A percentile compares a stretch with the other conserved stretches of the same genome.
Evolutionary conservation across 352 stramenopile species (phyloP).

Genomic region (Peronospora destructor): DNA sequence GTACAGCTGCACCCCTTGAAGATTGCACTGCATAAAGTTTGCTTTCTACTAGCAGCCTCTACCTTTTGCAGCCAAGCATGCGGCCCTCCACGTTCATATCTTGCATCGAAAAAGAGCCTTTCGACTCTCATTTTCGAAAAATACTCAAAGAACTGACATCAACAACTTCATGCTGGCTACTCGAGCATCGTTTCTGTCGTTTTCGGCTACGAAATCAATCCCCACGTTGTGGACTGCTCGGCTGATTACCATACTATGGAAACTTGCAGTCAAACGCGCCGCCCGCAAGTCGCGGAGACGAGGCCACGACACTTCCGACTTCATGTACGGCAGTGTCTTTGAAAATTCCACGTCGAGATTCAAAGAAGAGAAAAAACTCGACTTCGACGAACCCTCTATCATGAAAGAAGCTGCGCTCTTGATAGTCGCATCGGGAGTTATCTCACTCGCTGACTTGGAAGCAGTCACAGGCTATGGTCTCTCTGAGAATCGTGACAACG

Average conservation of each 20-base stretch:
- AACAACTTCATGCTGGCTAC: slow-evolving; percentile 10
- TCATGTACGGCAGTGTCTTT: slow-evolving; percentile 7
- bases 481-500: slow-evolving; percentile 5
- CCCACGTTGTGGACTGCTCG: slow-evolving; percentile 20
- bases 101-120: not conserved
- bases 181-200: slow-evolving; percentile 8
- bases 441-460: slow-evolving; percentile 27
- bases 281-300: slow-evolving; percentile 13
- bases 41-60: too few species aligned
- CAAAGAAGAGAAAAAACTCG: not conserved
- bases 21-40: not conserved
- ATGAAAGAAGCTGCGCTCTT: slow-evolving; percentile 23
- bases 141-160: slow-evolving; percentile 1
- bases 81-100: not conserved
- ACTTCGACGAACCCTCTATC: slow-evolving; percentile 16
- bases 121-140: slow-evolving; percentile 21
- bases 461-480: slow-evolving; percentile 19
- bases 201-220: slow-evolving; percentile 7
- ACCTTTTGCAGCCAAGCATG: too few species aligned
- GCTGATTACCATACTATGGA: slow-evolving; percentile 25
- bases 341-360: not conserved
- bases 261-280: slow-evolving; percentile 20
- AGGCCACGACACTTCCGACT: slow-evolving; percentile 1
- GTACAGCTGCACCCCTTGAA: slow-evolving; percentile 5
- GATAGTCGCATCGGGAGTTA: slow-evolving; percentile 21